Evolutionary conservation across 2,329 filamentous ascomycete genomes (phyloP), one percentile per base, ranked within the genome.

Genomic region (Colletotrichum agaves): DNA sequence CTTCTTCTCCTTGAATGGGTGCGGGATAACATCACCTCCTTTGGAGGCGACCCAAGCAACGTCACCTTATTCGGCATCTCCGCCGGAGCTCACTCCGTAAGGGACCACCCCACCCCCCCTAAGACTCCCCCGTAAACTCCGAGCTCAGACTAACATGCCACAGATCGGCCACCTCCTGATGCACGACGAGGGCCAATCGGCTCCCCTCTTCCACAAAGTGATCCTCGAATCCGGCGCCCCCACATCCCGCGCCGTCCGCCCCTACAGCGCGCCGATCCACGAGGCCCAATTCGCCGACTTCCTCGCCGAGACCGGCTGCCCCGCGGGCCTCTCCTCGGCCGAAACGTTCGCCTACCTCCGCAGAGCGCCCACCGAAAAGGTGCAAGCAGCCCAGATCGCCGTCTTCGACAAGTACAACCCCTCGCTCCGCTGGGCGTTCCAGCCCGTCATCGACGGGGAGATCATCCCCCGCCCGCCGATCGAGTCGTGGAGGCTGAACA

Each of bases 121-220:
- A 2, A 19, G 23, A 4, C 10, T 31, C 15, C 13, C 33, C 13
- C 33, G 3, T 35, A 15, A 50, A 4, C 8, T 4, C 27, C 23
- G 5, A 27, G 27, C 13, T 12, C 41, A 33, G 13, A 43, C 50
- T 73, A 37, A 62, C 47, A 46, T 3, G 3, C 69, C 44, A 31
- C 68, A 90, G 86, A 86, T 91, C 71, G 90, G 90, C 3, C 90
- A 93, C 73, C 89, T 92, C 72, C 78, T 93, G 8, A 85, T 91
- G 69, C 47, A 68, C 35, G 65, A 68, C 65, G 65, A 68, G 31
- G 65, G 65, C 46, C 65, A 68, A 41, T 70, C 73, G 15, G 83
- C 82, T 0, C 82, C 80, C 23, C 82, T 81, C 67, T 86, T 89
- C 72, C 78, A 81, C 69, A 84, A 83, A 71, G 84, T 82, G 35